Conservation (phyloP, 2,329 filamentous ascomycete genomes). For the Fusarium bactridioides region DNA sequence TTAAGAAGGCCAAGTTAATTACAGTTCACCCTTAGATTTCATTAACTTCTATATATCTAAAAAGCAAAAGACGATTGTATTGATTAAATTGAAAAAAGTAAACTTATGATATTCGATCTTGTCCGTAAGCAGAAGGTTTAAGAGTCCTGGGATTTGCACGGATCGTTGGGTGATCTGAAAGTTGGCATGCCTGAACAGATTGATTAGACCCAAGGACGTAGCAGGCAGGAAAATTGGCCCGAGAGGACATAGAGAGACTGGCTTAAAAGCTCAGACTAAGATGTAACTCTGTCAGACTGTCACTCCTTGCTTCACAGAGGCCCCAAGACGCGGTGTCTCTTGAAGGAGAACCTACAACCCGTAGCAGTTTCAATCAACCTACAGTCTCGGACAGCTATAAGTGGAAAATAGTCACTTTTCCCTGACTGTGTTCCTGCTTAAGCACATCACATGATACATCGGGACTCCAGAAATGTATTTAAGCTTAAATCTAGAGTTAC, state of each 20-base stretch:
- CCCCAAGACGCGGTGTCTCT: neutral
- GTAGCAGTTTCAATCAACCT: neutral
- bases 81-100: fast-evolving
- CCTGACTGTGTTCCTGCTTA: too few relatives aligned
- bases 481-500: neutral
- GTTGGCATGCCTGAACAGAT: neutral
- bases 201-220: neutral
- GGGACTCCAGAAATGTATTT: neutral
- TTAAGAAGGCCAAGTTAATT: too few relatives aligned
- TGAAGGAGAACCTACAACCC: fast-evolving
- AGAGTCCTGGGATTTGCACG: too few relatives aligned
- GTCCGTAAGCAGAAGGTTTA: neutral
- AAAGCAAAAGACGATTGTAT: too few relatives aligned
- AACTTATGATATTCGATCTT: too few relatives aligned
- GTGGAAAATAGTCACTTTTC: too few relatives aligned
- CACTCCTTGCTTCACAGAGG: neutral
- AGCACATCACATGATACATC: fast-evolving
- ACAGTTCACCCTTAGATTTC: fast-evolving
- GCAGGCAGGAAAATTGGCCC: neutral
- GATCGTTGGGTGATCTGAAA: neutral
- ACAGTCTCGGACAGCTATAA: fast-evolving
- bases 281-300: too few relatives aligned
- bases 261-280: neutral
- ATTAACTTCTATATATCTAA: too few relatives aligned
- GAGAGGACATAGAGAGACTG: neutral